Evolutionary conservation across 768 basidiomycete genomes (phyloP).

Genomic region (Tylopilus sp.): DNA sequence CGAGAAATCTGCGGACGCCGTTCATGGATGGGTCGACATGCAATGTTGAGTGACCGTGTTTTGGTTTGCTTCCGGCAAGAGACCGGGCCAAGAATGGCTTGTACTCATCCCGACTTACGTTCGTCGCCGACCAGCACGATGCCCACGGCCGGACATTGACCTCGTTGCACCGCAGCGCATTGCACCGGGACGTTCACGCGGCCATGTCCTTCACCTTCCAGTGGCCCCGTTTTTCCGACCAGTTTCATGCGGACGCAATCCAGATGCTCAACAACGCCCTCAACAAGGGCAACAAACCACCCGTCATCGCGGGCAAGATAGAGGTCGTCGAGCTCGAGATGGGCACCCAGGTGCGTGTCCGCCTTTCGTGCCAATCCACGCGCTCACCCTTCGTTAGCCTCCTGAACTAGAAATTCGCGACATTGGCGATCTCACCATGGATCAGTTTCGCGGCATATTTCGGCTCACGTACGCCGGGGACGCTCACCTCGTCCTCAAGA

Average conservation of each 20-base stretch:
- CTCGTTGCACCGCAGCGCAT: background rate
- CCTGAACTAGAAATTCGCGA: constrained; percentile 97
- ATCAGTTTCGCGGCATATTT: constrained; percentile 97
- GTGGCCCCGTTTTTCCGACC: constrained; percentile 96
- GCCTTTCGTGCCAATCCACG: background rate
- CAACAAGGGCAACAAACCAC: constrained; percentile 96
- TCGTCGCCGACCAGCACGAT: constrained; percentile 19
- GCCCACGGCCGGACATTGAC: constrained; percentile 12
- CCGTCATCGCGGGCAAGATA: constrained; percentile 95
- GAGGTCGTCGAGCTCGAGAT: constrained; percentile 99
- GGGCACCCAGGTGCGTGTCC: constrained; percentile 81
- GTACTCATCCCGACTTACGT: constrained; percentile 16
- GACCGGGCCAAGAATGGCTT: too few relatives aligned
- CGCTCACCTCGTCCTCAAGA: constrained; percentile 80
- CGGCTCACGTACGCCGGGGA: constrained; percentile 93
- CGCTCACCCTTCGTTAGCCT: constrained; percentile 51
- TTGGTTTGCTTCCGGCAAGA: background rate
- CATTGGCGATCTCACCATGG: constrained; percentile 92
- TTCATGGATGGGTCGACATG: constrained; percentile 47
- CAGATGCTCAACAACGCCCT: constrained; percentile 96
- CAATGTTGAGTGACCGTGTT: too few relatives aligned
- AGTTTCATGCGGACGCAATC: constrained; percentile 94
- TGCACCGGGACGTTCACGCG: background rate
- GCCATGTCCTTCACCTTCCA: constrained; percentile 87
- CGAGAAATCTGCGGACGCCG: constrained; percentile 66